Conservation (phyloP, 225 moss, liverwort and hornwort species). For the Pseudisothecium myosuroides region DNA sequence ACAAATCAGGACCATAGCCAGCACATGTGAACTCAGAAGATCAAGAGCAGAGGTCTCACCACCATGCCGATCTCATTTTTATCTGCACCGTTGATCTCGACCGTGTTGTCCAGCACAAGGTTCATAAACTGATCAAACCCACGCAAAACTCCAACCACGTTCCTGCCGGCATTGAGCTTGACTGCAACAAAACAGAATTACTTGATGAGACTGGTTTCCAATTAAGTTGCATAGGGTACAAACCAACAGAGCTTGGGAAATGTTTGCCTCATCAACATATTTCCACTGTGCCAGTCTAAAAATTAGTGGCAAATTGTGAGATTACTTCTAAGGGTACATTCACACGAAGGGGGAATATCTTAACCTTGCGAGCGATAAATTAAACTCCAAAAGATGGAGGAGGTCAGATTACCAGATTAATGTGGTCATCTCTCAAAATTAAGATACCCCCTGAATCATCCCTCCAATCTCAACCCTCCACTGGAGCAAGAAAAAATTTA, state of each 20-base stretch:
- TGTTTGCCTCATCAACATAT: neutral
- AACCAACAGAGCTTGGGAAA: neutral
- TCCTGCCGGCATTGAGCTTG: slow-evolving; percentile 91
- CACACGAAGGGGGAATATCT: neutral
- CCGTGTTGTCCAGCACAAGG: slow-evolving; percentile 93
- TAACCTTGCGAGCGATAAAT: neutral
- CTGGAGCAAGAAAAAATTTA: no score
- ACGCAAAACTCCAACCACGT: slow-evolving; percentile 84
- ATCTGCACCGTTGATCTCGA: slow-evolving; percentile 85
- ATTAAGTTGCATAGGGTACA: neutral
- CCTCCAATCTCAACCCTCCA: neutral
- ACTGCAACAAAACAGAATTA: slow-evolving; percentile 26
- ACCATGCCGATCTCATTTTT: slow-evolving; percentile 96
- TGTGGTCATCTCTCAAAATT: neutral
- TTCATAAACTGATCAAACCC: slow-evolving; percentile 99
- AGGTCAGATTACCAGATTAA: neutral
- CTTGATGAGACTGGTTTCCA: neutral
- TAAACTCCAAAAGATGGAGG: no score
- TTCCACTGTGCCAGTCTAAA: neutral
- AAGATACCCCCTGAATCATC: neutral
- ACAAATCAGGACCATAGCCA: neutral
- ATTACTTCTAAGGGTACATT: neutral
- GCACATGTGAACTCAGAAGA: neutral
- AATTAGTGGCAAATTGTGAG: no score
- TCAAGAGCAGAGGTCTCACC: slow-evolving; percentile 7